A percentile compares a stretch with the other conserved stretches of the same genome.
These are phyloP conservation scores for Lolium multiflorum DNA, from an alignment of 176 grass and related monocot genomes.

Conservation along the genomic window DNA sequence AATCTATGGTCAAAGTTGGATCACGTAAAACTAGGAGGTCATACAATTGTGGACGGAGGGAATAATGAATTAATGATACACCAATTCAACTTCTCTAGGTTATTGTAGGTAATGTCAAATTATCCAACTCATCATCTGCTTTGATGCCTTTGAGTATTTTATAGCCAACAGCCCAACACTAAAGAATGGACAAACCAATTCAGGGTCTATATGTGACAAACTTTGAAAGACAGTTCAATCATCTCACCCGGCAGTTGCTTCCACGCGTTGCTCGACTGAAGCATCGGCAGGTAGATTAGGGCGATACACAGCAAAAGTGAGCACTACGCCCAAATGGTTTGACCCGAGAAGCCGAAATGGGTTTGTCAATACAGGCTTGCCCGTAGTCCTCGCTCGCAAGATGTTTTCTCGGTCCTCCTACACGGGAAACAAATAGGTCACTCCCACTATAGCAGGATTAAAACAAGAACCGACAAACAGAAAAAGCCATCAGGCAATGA, in stretches of 20 bases:
- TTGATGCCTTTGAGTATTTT: background rate
- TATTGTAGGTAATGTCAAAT: background rate
- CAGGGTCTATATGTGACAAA: background rate
- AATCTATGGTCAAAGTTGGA: too few species aligned
- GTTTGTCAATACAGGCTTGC: slow-evolving; percentile 91
- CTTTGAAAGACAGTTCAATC: slow-evolving; percentile 12
- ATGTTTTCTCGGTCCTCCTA: slow-evolving; percentile 96
- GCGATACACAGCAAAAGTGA: slow-evolving; percentile 93
- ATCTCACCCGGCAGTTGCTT: slow-evolving; percentile 92
- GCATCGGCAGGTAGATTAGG: slow-evolving; percentile 70
- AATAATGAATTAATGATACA: background rate
- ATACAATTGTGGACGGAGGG: too few species aligned
- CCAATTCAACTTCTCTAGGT: background rate
- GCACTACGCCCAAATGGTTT: slow-evolving; percentile 93
- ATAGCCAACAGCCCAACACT: background rate
- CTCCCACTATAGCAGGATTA: background rate
- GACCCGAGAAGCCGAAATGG: slow-evolving; percentile 91
- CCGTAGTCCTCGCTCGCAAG: slow-evolving; percentile 78
- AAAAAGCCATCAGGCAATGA: slow-evolving; percentile 21
- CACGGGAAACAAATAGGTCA: slow-evolving; percentile 22
- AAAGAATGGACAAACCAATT: slow-evolving; percentile 12
- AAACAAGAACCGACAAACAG: slow-evolving; percentile 13
- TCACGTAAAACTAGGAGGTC: too few species aligned
- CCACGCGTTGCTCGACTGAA: slow-evolving; percentile 72
- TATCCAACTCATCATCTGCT: background rate